Conservation (phyloP, 345 rosid genomes). For the Barbarea vulgaris region DNA sequence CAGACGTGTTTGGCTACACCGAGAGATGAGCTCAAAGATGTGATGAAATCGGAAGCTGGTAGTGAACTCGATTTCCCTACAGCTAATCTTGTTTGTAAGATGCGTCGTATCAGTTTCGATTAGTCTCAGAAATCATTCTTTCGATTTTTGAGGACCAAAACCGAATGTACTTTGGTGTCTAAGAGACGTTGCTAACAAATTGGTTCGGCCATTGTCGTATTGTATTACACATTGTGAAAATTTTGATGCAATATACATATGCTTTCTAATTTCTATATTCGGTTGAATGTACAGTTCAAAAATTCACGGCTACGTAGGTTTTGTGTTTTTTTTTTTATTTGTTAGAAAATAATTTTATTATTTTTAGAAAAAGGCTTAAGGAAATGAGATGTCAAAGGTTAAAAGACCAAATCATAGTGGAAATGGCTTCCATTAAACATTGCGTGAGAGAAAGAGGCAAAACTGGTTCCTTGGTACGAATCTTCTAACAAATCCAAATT, state of each 20-base stretch:
- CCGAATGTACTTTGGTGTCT: conserved; percentile 2
- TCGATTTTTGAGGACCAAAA: neutral
- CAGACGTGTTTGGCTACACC: conserved; percentile 87
- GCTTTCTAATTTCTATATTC: too few relatives aligned
- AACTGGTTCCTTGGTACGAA: too few relatives aligned
- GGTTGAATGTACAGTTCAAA: too few relatives aligned
- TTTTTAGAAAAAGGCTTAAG: too few relatives aligned
- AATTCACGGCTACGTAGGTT: too few relatives aligned
- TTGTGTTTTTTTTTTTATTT: too few relatives aligned
- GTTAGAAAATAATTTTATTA: too few relatives aligned
- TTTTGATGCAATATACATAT: conserved; percentile 18
- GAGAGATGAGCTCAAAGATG: conserved; percentile 70
- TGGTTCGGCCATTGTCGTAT: conserved; percentile 6
- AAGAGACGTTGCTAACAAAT: conserved; percentile 23
- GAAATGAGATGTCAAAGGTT: too few relatives aligned
- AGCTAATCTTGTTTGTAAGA: conserved; percentile 84
- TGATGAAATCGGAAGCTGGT: conserved; percentile 69
- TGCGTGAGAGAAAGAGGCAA: too few relatives aligned
- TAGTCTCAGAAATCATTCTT: conserved; percentile 32
- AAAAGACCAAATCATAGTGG: too few relatives aligned
- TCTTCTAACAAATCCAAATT: too few relatives aligned
- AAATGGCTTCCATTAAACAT: too few relatives aligned
- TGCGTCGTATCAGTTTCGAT: conserved; percentile 79
- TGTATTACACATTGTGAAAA: conserved; percentile 11
- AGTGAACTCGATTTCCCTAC: conserved; percentile 80